phyloP scores from a whole-genome alignment of 768 basidiomycete genomes.

The Sporobolomyces phaffii region DNA sequence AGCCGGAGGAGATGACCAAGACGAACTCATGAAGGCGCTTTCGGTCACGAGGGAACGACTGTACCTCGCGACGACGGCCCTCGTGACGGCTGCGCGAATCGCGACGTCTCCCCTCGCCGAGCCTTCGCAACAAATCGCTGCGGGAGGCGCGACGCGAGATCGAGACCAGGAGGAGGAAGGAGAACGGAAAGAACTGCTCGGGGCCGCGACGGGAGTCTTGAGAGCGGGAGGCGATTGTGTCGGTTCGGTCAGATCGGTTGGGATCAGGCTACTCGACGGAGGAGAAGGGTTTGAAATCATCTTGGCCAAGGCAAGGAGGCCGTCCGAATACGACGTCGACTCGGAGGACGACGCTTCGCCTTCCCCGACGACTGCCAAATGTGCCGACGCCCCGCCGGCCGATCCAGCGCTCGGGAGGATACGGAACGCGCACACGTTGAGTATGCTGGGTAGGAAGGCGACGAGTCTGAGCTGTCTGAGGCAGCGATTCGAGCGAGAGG shows the following conservation, averaged over 20 bases:
- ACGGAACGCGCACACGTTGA: conserved; percentile 45
- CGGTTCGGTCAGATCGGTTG: conserved; percentile 72
- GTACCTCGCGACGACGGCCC: conserved; percentile 73
- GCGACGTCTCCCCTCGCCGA: conserved; percentile 56
- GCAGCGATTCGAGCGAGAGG: conserved; percentile 40
- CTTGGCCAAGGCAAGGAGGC: conserved; percentile 3
- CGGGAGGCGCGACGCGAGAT: no score
- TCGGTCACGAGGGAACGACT: conserved; percentile 68
- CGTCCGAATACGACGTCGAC: conserved; percentile 12
- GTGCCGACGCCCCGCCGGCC: background rate
- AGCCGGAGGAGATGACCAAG: conserved; percentile 44
- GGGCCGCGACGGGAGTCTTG: conserved; percentile 79
- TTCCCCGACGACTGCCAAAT: background rate
- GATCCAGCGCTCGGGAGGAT: conserved; percentile 1
- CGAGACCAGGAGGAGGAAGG: conserved; percentile 67
- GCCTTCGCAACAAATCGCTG: no score
- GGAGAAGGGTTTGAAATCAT: conserved; percentile 18
- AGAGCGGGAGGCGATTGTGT: conserved; percentile 85
- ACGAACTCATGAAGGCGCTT: conserved; percentile 58
- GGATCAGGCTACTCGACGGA: conserved; percentile 44
- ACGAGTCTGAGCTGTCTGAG: conserved; percentile 44
- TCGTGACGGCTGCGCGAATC: conserved; percentile 79
- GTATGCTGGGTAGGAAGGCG: conserved; percentile 47
- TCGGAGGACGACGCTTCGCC: background rate
- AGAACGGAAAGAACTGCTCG: conserved; percentile 68